Evolutionary conservation across 2,329 filamentous ascomycete species (phyloP), one percentile per base, ranked within the genome.

Genomic region (Corynespora cassiicola): DNA sequence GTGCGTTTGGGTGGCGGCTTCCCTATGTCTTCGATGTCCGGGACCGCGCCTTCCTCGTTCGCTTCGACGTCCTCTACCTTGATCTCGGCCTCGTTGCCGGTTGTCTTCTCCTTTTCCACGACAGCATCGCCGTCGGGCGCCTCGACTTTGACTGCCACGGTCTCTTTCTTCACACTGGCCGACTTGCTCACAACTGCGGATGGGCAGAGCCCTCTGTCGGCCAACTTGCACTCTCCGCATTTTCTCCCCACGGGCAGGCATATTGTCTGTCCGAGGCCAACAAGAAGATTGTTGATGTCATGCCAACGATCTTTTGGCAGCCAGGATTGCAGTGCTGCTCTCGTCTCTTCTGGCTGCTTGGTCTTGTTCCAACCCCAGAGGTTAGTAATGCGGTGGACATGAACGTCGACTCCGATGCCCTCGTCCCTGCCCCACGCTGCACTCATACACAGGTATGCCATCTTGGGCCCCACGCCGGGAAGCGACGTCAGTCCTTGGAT

Each of bases 371-470:
- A 96, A 3, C 88, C 87, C 90, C 90, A 96, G 18, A 95, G 75
- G 70, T 96, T 96, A 34, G 90, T 92, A 69, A 96, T 95, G 38
- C 91, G 86, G 70, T 96, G 91, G 3, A 96, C 91, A 69, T 96
- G 91, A 5, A 96, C 90, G 66, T 96, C 91, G 31, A 96, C 91
- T 17, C 91, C 91, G 50, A 96, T 95, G 6, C 91, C 91, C 52
- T 85, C 78, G 32, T 82, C 77, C 28, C 77, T 73, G 2, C 82
- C 82, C 86, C 86, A 78, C 59, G 86, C 88, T 0, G 86, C 86
- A 30, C 85, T 86, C 74, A 96, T 81, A 64, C 87, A 92, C 15
- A 96, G 79, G 66, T 94, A 91, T 9, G 86, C 90, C 91, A 96
- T 96, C 72, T 96, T 96, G 19, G 91, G 91, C 0, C 91, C 91